These are phyloP conservation scores for Citeromyces siamensis DNA, from an alignment of 1,139 yeast species.

Conservation along the genomic window DNA sequence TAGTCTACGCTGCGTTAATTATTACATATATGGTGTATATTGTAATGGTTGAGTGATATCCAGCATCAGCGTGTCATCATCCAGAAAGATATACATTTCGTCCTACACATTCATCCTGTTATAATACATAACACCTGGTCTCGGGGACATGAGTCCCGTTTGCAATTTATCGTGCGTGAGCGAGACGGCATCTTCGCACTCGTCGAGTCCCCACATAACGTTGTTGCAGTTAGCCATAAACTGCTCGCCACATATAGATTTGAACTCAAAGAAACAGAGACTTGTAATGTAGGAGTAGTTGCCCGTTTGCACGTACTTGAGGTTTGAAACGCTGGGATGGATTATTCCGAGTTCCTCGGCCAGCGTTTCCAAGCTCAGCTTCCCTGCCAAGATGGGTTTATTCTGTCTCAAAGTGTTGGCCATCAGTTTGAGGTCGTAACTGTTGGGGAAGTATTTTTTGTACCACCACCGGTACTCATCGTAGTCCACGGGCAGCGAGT, in stretches of 20 bases:
- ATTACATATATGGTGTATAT: too few relatives aligned
- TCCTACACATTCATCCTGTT: too few relatives aligned
- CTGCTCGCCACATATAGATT: conserved; percentile 18
- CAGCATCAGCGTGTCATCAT: too few relatives aligned
- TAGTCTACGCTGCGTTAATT: too few relatives aligned
- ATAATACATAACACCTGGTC: conserved; percentile 2
- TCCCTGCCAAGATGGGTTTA: conserved; percentile 9
- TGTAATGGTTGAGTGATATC: too few relatives aligned
- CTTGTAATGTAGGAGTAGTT: conserved; percentile 37
- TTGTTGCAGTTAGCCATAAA: conserved; percentile 15
- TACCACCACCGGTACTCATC: conserved; percentile 70
- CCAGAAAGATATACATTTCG: too few relatives aligned
- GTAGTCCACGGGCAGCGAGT: conserved; percentile 70
- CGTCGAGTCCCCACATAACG: conserved; percentile 21
- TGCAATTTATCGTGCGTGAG: conserved; percentile 1
- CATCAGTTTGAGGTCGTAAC: conserved; percentile 75
- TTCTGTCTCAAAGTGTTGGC: conserved; percentile 37
- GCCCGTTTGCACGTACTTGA: conserved; percentile 29
- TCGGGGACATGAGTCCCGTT: not conserved
- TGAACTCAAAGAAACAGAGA: conserved; percentile 36
- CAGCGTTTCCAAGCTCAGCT: conserved; percentile 23
- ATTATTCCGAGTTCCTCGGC: conserved; percentile 36
- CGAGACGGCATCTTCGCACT: conserved; percentile 4
- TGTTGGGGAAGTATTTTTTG: conserved; percentile 62
- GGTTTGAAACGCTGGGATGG: conserved; percentile 10